phyloP scores from a whole-genome alignment of 2,329 filamentous ascomycete genomes.

The Passalora sequoiae region DNA sequence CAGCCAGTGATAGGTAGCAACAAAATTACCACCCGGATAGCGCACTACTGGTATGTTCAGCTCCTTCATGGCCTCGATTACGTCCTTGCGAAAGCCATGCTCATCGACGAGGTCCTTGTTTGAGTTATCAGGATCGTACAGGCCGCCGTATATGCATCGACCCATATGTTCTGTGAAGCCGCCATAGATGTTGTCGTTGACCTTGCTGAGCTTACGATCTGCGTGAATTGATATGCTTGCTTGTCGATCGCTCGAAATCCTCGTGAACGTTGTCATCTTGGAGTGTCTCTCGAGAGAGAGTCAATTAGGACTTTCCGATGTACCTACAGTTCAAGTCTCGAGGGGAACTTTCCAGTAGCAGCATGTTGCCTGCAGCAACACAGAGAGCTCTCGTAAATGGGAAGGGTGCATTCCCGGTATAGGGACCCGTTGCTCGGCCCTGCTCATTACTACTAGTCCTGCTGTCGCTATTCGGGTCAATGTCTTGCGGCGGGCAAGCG shows the following conservation, averaged over 20 bases:
- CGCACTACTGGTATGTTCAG: slow-evolving; percentile 70
- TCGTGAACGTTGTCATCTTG: slow-evolving; percentile 65
- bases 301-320: too few species aligned
- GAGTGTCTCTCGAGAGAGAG: too few species aligned
- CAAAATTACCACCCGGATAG: slow-evolving; percentile 80
- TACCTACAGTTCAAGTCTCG: too few species aligned
- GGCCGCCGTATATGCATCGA: slow-evolving; percentile 79
- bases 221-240: slow-evolving; percentile 63
- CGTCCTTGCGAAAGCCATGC: slow-evolving; percentile 72
- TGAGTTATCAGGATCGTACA: slow-evolving; percentile 70
- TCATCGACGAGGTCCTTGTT: slow-evolving; percentile 59
- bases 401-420: too few species aligned
- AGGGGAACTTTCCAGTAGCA: too few species aligned
- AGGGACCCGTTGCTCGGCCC: too few species aligned
- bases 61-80: slow-evolving; percentile 67
- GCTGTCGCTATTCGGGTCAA: not conserved
- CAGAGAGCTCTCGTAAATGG: not conserved
- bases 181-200: slow-evolving; percentile 76
- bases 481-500: too few species aligned
- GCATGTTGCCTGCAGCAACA: too few species aligned
- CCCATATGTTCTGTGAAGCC: slow-evolving; percentile 91
- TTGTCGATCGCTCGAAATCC: slow-evolving; percentile 55
- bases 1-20: slow-evolving; percentile 79
- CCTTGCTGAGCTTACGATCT: slow-evolving; percentile 61
- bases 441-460: too few species aligned